These are phyloP conservation scores for Ceriops zippeliana DNA, from an alignment of 345 rosid species.

Conservation along the genomic window DNA sequence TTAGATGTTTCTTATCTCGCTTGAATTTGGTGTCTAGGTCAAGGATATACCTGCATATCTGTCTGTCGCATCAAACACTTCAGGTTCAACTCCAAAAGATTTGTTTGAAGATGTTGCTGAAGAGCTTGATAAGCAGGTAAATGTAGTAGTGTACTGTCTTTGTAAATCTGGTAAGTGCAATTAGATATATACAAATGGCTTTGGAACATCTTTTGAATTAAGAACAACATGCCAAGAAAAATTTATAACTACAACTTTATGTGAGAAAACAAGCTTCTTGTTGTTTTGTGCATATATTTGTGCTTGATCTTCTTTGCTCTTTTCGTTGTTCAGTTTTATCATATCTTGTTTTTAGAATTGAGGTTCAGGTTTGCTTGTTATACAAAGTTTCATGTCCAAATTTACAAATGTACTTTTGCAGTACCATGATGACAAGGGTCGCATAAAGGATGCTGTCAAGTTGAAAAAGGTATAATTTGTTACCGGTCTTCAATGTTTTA, in stretches of 20 bases:
- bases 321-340: neutral
- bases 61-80: conserved; percentile 69
- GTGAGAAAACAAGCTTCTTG: neutral
- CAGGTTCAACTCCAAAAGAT: conserved; percentile 90
- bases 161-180: neutral
- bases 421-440: conserved; percentile 75
- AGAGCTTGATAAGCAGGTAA: conserved; percentile 78
- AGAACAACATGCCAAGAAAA: neutral
- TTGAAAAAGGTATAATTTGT: conserved; percentile 54
- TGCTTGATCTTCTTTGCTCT: neutral
- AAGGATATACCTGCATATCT: conserved; percentile 65
- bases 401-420: conserved; percentile 34
- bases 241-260: neutral
- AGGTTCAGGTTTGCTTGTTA: neutral
- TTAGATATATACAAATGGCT: neutral
- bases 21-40: conserved; percentile 44
- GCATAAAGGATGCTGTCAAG: conserved; percentile 71
- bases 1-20: neutral
- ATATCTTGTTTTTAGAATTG: neutral
- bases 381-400: neutral
- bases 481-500: neutral
- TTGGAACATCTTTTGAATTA: neutral
- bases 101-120: conserved; percentile 84
- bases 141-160: neutral
- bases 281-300: neutral